Percentiles rank a stretch among this genome's conserved stretches.
phyloP scores from a whole-genome alignment of 495 filamentous ascomycete genomes.

The Hyaloscypha finlandica region DNA sequence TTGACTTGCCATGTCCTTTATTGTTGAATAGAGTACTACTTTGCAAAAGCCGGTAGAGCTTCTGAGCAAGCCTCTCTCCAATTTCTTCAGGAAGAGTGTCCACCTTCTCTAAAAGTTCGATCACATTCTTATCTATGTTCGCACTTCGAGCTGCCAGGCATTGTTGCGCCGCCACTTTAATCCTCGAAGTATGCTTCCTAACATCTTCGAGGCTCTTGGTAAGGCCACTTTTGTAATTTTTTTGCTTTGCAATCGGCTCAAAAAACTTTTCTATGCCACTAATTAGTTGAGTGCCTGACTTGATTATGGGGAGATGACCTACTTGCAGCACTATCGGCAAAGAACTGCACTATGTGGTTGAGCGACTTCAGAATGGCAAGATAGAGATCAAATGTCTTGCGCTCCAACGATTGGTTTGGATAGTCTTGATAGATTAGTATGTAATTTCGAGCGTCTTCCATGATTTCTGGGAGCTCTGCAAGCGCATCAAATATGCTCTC shows the following conservation, averaged over 20 bases:
- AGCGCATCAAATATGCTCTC: constrained; percentile 6
- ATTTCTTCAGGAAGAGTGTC: background rate
- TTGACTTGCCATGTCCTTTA: too few relatives aligned
- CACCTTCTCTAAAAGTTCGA: background rate
- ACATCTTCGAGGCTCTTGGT: background rate
- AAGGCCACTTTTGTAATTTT: background rate
- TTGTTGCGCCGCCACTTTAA: constrained; percentile 1
- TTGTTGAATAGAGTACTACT: too few relatives aligned
- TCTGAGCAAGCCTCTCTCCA: background rate
- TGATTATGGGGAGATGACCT: background rate
- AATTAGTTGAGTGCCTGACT: background rate
- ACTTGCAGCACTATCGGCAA: background rate
- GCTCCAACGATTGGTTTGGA: background rate
- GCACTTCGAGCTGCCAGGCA: background rate
- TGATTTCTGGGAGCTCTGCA: constrained; percentile 9
- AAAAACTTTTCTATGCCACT: background rate
- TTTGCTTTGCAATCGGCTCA: background rate
- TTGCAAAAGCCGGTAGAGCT: too few relatives aligned
- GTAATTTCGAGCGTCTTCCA: constrained; percentile 6
- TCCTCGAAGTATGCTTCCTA: constrained; percentile 7
- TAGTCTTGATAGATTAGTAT: background rate
- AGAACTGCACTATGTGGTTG: constrained; percentile 9
- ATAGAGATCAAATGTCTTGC: constrained; percentile 8
- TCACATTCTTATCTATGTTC: background rate
- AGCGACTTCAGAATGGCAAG: constrained; percentile 1